Evolutionary conservation across 495 filamentous ascomycete species (phyloP).

Genomic region (Trichoderma virens): DNA sequence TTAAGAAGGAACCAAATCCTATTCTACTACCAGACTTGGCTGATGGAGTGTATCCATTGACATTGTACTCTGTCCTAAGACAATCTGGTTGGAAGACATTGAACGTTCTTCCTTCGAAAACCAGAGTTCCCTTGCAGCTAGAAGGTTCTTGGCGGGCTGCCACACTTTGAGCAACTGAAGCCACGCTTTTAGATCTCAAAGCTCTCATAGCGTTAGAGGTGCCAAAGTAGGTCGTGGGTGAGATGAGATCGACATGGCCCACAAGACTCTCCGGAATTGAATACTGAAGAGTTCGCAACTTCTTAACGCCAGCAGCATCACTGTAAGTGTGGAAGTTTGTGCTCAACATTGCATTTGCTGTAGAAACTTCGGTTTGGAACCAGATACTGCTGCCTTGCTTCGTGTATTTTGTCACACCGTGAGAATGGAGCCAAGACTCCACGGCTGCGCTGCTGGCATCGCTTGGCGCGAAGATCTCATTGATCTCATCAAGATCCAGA

Average conservation of each 20-base stretch:
- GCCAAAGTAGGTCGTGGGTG: slow-evolving; percentile 53
- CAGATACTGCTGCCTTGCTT: slow-evolving; percentile 39
- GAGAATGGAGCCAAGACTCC: slow-evolving; percentile 36
- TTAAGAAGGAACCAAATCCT: slow-evolving; percentile 51
- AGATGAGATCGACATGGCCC: slow-evolving; percentile 47
- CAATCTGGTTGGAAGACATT: slow-evolving; percentile 49
- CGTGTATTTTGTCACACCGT: slow-evolving; percentile 29
- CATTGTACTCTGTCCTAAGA: slow-evolving; percentile 52
- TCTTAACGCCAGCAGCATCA: slow-evolving; percentile 18
- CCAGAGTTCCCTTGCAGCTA: slow-evolving; percentile 31
- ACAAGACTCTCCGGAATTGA: slow-evolving; percentile 47
- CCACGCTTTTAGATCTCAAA: not conserved
- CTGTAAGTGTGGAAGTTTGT: slow-evolving; percentile 1
- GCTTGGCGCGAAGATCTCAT: slow-evolving; percentile 36
- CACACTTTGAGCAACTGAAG: slow-evolving; percentile 12
- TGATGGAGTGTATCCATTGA: slow-evolving; percentile 40
- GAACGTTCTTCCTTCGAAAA: not conserved
- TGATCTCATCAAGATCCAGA: slow-evolving; percentile 37
- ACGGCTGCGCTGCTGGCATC: slow-evolving; percentile 30
- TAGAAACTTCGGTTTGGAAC: slow-evolving; percentile 41
- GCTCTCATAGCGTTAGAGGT: slow-evolving; percentile 21
- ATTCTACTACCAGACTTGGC: slow-evolving; percentile 40
- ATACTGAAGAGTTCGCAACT: slow-evolving; percentile 51
- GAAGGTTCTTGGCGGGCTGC: slow-evolving; percentile 12
- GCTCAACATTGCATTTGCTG: slow-evolving; percentile 39